phyloP scores from a whole-genome alignment of 73 alveolate genomes.

The Paramecium primaurelia region DNA sequence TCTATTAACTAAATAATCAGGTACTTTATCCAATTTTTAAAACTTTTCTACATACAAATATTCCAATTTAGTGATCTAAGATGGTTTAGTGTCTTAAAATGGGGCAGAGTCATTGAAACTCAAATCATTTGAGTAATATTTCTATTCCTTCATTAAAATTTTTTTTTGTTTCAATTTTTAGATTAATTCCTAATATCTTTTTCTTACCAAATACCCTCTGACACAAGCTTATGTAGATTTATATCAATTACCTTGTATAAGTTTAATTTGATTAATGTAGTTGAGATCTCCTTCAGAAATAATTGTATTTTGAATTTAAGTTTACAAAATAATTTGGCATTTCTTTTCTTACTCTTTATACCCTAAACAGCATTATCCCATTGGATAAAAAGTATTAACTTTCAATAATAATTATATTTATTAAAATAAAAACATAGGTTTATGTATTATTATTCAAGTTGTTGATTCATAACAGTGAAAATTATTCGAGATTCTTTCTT shows the following conservation, averaged over 20 bases:
- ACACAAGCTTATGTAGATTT: background rate
- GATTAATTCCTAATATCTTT: background rate
- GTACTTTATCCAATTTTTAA: background rate
- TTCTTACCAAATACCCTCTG: background rate
- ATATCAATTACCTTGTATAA: background rate
- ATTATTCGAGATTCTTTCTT: background rate
- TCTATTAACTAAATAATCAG: background rate
- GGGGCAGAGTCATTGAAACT: background rate
- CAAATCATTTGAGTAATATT: background rate
- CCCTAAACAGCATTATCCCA: background rate
- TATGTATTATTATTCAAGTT: background rate
- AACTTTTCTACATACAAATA: background rate
- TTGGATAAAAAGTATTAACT: background rate
- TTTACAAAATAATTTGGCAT: background rate
- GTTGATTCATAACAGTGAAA: background rate
- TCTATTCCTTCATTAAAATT: background rate
- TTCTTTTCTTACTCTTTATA: background rate
- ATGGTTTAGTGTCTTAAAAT: background rate
- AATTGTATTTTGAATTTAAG: background rate
- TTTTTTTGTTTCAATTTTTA: background rate
- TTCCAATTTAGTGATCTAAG: background rate
- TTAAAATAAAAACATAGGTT: background rate
- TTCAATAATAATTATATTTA: background rate
- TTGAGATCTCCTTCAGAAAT: background rate
- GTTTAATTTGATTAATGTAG: background rate